Conservation (phyloP, 352 stramenopile genomes). For the Pythium utonaiense region DNA sequence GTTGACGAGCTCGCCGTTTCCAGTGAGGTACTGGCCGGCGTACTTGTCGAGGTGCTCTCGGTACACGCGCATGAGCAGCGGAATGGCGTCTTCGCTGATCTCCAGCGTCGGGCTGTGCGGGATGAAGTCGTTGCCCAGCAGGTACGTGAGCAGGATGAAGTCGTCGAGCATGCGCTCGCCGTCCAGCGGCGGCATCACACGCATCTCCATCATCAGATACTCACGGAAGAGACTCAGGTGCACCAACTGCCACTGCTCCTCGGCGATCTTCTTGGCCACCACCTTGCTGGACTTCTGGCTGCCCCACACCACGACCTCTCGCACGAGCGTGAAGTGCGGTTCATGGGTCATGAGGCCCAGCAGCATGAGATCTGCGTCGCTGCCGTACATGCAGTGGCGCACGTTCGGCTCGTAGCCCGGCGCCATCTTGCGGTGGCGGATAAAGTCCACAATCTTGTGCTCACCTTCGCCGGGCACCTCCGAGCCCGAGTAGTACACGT, state of each 20-base stretch:
- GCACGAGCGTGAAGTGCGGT: slow-evolving; percentile 97
- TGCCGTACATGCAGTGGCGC: slow-evolving; percentile 98
- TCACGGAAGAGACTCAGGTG: slow-evolving; percentile 96
- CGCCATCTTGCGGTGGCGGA: slow-evolving; percentile 90
- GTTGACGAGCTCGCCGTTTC: slow-evolving; percentile 89
- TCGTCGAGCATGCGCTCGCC: slow-evolving; percentile 98
- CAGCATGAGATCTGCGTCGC: slow-evolving; percentile 99
- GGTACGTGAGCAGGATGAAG: slow-evolving; percentile 99
- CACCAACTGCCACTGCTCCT: slow-evolving; percentile 97
- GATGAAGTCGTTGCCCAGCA: slow-evolving; percentile 99
- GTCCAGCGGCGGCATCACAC: slow-evolving; percentile 43
- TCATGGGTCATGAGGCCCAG: slow-evolving; percentile 97
- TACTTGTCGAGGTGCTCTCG: slow-evolving; percentile 85
- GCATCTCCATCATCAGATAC: slow-evolving; percentile 98
- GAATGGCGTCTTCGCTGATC: slow-evolving; percentile 98
- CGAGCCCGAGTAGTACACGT: slow-evolving; percentile 96
- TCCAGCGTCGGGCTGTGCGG: slow-evolving; percentile 98
- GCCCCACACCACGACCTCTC: slow-evolving; percentile 98
- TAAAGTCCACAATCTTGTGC: slow-evolving; percentile 99
- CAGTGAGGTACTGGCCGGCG: slow-evolving; percentile 91
- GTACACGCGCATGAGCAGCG: slow-evolving; percentile 91
- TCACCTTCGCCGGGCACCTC: slow-evolving; percentile 99
- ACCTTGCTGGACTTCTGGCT: slow-evolving; percentile 42
- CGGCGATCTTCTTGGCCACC: slow-evolving; percentile 88
- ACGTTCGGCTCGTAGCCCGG: slow-evolving; percentile 93